Conservation (phyloP, 768 basidiomycete species). For the Mycena amicta region DNA sequence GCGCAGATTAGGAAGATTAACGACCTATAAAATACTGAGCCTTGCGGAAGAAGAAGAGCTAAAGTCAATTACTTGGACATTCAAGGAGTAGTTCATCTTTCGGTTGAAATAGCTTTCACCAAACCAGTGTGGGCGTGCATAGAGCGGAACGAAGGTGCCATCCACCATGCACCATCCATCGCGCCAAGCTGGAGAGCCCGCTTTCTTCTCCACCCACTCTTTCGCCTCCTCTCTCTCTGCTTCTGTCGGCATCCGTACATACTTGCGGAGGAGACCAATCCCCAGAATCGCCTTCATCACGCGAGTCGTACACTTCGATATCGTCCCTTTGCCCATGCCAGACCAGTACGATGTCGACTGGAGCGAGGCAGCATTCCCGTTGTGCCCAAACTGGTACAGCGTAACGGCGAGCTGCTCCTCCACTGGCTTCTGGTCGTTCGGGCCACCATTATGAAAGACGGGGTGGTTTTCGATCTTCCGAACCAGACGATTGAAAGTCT, state of each 20-base stretch:
- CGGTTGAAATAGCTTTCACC: slow-evolving; percentile 41
- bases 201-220: slow-evolving; percentile 33
- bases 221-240: slow-evolving; percentile 41
- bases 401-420: slow-evolving; percentile 38
- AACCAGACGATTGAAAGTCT: slow-evolving; percentile 36
- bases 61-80: slow-evolving; percentile 31
- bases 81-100: slow-evolving; percentile 41
- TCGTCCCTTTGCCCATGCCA: slow-evolving; percentile 35
- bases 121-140: slow-evolving; percentile 30
- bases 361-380: slow-evolving; percentile 39
- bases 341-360: slow-evolving; percentile 37
- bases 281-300: slow-evolving; percentile 34
- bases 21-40: slow-evolving; percentile 12
- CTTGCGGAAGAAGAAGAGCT: neutral
- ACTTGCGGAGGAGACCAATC: slow-evolving; percentile 24
- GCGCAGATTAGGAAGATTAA: slow-evolving; percentile 31
- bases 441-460: slow-evolving; percentile 30
- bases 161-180: slow-evolving; percentile 41
- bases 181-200: slow-evolving; percentile 29
- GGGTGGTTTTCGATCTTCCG: slow-evolving; percentile 20
- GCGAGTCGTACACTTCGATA: slow-evolving; percentile 26
- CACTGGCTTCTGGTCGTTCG: slow-evolving; percentile 28
- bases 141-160: slow-evolving; percentile 40
- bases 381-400: slow-evolving; percentile 40
- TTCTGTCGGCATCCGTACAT: slow-evolving; percentile 30